Evolutionary conservation across 441 rosid species (phyloP).

Genomic region (Theobroma grandiflorum): DNA sequence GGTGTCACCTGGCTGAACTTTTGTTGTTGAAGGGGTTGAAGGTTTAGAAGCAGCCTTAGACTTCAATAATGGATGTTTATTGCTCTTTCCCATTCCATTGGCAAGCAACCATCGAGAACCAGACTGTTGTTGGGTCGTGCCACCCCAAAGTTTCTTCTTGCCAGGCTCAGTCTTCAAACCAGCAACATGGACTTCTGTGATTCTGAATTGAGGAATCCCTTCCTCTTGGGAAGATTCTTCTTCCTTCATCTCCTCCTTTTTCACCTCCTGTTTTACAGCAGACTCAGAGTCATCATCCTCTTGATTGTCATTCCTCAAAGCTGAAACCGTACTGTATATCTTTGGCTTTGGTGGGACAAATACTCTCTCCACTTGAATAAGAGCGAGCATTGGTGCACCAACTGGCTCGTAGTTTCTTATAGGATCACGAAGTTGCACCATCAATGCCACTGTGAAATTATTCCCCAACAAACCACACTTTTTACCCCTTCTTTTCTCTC

Average conservation of each 20-base stretch:
- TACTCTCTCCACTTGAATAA: slow-evolving; percentile 93
- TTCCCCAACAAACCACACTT: slow-evolving; percentile 88
- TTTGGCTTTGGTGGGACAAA: slow-evolving; percentile 88
- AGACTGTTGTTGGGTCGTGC: slow-evolving; percentile 72
- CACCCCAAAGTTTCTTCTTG: slow-evolving; percentile 82
- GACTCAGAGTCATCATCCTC: slow-evolving; percentile 53
- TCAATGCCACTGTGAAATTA: slow-evolving; percentile 86
- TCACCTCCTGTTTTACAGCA: slow-evolving; percentile 31
- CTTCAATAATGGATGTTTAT: slow-evolving; percentile 61
- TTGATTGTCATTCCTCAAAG: slow-evolving; percentile 51
- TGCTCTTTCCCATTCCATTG: slow-evolving; percentile 94
- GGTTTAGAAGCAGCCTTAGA: slow-evolving; percentile 56
- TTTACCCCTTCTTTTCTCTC: slow-evolving; percentile 69
- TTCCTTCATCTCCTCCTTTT: slow-evolving; percentile 43
- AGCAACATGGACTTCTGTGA: slow-evolving; percentile 86
- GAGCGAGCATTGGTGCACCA: slow-evolving; percentile 96
- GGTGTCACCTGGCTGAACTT: slow-evolving; percentile 64
- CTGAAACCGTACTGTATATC: slow-evolving; percentile 72
- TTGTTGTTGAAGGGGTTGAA: slow-evolving; percentile 46
- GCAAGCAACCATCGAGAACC: slow-evolving; percentile 96
- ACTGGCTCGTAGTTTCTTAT: slow-evolving; percentile 85
- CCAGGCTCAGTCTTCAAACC: slow-evolving; percentile 76
- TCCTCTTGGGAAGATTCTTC: slow-evolving; percentile 58
- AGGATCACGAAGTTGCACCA: slow-evolving; percentile 94
- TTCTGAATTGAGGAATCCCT: slow-evolving; percentile 69